A percentile compares a stretch with the other conserved stretches of the same genome.
These are phyloP conservation scores for Pilatotrama ljubarskyi DNA, from an alignment of 768 basidiomycete genomes.

Conservation along the genomic window DNA sequence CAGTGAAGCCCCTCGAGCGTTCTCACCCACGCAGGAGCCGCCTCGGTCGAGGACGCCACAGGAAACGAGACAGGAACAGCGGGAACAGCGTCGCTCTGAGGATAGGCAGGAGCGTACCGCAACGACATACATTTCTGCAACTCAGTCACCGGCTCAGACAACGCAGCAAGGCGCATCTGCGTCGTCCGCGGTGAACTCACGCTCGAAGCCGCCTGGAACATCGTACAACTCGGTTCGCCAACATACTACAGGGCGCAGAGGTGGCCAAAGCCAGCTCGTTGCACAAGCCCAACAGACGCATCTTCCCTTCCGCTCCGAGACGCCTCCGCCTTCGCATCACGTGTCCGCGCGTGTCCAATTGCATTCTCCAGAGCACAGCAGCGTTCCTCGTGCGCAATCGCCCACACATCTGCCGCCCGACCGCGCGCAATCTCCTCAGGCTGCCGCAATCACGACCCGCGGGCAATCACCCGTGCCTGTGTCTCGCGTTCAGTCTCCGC, in stretches of 20 bases:
- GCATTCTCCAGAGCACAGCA: not conserved
- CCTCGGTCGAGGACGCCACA: constrained; percentile 9
- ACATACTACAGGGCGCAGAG: constrained; percentile 4
- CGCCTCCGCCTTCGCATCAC: constrained; percentile 10
- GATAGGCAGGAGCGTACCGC: constrained; percentile 8
- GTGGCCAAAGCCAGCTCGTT: not conserved
- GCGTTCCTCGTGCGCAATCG: constrained; percentile 10
- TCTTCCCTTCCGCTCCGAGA: constrained; percentile 17
- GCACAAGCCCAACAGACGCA: constrained; percentile 7
- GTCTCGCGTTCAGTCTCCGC: constrained; percentile 18
- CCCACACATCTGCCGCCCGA: constrained; percentile 1
- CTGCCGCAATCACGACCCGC: constrained; percentile 6
- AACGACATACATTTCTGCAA: constrained; percentile 16
- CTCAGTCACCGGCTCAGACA: constrained; percentile 17
- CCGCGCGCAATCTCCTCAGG: constrained; percentile 15
- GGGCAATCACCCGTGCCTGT: constrained; percentile 17
- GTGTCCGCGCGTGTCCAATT: constrained; percentile 8
- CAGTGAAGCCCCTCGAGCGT: not conserved
- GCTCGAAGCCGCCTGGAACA: constrained; percentile 1
- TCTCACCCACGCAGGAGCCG: not conserved
- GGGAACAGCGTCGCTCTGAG: constrained; percentile 17
- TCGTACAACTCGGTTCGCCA: constrained; percentile 16
- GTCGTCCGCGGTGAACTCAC: not conserved
- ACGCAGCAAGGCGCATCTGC: not conserved
- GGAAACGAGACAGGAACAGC: constrained; percentile 1